A percentile compares a stretch with the other conserved stretches of the same genome.
phyloP scores from a whole-genome alignment of 2,329 filamentous ascomycete genomes.

The Alternaria metachromatica region DNA sequence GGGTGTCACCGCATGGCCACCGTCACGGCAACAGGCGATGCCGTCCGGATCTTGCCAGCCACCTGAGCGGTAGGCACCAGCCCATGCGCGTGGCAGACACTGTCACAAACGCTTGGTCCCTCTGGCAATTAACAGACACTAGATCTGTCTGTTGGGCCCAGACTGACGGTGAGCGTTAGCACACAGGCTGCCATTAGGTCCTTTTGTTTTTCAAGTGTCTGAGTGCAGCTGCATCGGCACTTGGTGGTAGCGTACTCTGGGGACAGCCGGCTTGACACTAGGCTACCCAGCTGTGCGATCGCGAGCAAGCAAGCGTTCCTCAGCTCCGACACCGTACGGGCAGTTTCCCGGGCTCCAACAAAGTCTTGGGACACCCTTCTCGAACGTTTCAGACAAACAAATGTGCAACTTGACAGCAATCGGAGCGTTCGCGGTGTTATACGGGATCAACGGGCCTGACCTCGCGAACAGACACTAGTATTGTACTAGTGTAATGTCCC shows the following conservation, averaged over 20 bases:
- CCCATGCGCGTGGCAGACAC: background rate
- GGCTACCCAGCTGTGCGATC: background rate
- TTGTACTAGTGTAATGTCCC: slow-evolving; percentile 8
- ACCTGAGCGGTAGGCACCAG: background rate
- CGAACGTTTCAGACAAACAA: slow-evolving; percentile 11
- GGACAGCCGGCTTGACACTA: background rate
- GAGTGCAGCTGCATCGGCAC: background rate
- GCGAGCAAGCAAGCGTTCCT: background rate
- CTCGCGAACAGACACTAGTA: background rate
- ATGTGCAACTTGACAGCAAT: background rate
- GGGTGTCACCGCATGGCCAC: background rate
- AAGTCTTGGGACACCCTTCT: background rate
- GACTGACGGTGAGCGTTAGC: background rate
- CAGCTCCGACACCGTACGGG: background rate
- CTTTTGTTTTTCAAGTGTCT: background rate
- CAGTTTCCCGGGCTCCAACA: background rate
- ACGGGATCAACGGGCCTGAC: background rate
- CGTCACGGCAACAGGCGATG: slow-evolving; percentile 1
- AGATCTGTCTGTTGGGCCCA: background rate
- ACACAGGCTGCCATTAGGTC: background rate
- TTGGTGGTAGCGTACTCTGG: background rate
- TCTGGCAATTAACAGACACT: background rate
- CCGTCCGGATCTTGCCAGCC: background rate
- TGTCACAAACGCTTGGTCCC: background rate
- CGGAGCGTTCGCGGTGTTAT: slow-evolving; percentile 9